Evolutionary conservation across 208 protist species (phyloP).

Genomic region (Kentomonas sorsogonicus): DNA sequence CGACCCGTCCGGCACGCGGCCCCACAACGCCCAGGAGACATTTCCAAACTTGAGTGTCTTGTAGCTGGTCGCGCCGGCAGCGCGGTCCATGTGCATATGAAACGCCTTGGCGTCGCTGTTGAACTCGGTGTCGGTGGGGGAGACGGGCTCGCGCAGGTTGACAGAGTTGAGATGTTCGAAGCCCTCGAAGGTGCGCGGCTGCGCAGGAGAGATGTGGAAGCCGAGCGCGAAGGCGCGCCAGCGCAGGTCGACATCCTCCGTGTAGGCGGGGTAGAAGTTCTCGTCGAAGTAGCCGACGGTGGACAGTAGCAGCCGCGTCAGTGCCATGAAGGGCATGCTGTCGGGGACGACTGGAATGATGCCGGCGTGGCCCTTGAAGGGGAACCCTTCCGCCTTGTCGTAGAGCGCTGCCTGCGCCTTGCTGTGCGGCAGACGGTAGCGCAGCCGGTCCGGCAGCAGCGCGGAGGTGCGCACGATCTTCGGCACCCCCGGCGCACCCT

Average conservation of each 20-base stretch:
- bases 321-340: conserved; percentile 26
- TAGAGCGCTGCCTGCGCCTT: too few species aligned
- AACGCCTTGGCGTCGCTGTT: conserved; percentile 6
- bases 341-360: too few species aligned
- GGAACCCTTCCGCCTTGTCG: too few species aligned
- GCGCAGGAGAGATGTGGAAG: conserved; percentile 19
- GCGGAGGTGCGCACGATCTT: too few species aligned
- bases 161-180: conserved; percentile 6
- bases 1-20: too few species aligned
- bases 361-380: conserved; percentile 20
- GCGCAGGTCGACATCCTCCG: conserved; percentile 40
- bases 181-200: too few species aligned
- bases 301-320: conserved; percentile 32
- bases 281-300: conserved; percentile 49
- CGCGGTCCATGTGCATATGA: too few species aligned
- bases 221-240: conserved; percentile 22
- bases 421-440: conserved; percentile 14
- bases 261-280: conserved; percentile 51
- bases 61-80: too few species aligned
- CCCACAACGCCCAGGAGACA: too few species aligned
- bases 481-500: background rate
- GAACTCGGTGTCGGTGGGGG: conserved; percentile 2
- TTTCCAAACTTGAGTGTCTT: too few species aligned
- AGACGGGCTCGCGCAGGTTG: conserved; percentile 20
- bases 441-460: too few species aligned